These are phyloP conservation scores for Picea sitchensis DNA, from an alignment of 75 land plant genomes.

Conservation along the genomic window DNA sequence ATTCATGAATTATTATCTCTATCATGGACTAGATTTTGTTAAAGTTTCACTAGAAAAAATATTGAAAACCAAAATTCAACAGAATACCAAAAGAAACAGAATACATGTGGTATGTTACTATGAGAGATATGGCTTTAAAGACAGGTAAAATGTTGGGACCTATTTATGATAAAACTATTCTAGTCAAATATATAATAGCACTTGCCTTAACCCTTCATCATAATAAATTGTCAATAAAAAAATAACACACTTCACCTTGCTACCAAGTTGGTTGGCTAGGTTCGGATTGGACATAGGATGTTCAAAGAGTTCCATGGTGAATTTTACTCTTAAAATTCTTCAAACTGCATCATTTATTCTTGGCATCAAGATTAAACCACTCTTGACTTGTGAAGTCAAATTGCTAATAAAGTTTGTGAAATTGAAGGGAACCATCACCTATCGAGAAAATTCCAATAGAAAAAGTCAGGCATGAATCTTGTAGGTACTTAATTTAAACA, in stretches of 20 bases:
- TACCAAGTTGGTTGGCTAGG: conserved; percentile 27
- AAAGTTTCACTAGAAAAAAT: too few species aligned
- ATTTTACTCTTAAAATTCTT: conserved; percentile 64
- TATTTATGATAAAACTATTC: neutral
- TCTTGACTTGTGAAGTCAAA: conserved; percentile 28
- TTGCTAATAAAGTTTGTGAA: conserved; percentile 28
- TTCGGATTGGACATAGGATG: conserved; percentile 38
- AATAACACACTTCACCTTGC: conserved; percentile 12
- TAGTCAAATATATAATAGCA: neutral
- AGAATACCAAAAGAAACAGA: neutral
- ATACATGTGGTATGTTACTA: neutral
- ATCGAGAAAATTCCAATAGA: conserved; percentile 18
- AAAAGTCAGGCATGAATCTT: neutral
- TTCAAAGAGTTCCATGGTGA: conserved; percentile 57
- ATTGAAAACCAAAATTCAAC: neutral
- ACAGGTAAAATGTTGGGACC: neutral
- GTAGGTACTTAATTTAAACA: neutral
- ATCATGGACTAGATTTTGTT: neutral
- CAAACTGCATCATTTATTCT: conserved; percentile 66
- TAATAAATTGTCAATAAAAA: neutral
- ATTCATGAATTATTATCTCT: neutral
- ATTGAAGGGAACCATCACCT: conserved; percentile 61
- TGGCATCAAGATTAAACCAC: conserved; percentile 31
- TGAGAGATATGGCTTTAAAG: neutral
- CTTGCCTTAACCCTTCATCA: neutral